phyloP scores from a whole-genome alignment of 2,329 filamentous ascomycete species.

The Pyrenophora teres region DNA sequence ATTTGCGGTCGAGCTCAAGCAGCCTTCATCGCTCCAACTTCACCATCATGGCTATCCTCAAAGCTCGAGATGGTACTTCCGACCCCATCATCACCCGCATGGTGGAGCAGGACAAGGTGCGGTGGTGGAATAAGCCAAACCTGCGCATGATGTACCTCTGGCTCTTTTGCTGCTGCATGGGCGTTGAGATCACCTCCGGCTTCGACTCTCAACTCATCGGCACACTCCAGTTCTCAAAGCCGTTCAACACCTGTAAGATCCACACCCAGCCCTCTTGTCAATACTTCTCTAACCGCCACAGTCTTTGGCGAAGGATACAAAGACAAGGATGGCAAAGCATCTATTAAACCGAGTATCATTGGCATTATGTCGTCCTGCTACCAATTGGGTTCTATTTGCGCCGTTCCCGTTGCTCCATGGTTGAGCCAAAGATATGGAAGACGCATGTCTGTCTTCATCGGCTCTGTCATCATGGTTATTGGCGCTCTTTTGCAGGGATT shows the following conservation, averaged over 20 bases:
- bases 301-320: constrained; percentile 39
- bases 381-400: constrained; percentile 43
- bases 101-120: constrained; percentile 49
- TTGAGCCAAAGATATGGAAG: constrained; percentile 55
- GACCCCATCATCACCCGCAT: constrained; percentile 53
- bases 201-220: constrained; percentile 48
- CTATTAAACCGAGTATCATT: constrained; percentile 34
- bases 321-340: constrained; percentile 19
- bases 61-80: constrained; percentile 31
- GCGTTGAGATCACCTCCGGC: constrained; percentile 47
- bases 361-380: constrained; percentile 45
- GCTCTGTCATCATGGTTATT: constrained; percentile 61
- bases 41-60: constrained; percentile 36
- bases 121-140: constrained; percentile 52
- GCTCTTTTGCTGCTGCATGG: constrained; percentile 46
- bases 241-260: constrained; percentile 41
- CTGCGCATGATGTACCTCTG: constrained; percentile 47
- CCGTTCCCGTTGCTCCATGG: constrained; percentile 42
- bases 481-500: constrained; percentile 64
- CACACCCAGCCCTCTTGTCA: no score
- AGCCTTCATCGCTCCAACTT: constrained; percentile 15
- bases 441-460: constrained; percentile 61
- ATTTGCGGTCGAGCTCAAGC: constrained; percentile 13
- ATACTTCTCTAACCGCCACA: constrained; percentile 17
- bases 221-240: constrained; percentile 42